phyloP scores from a whole-genome alignment of 2,329 filamentous ascomycete species.

The Talaromyces sp. region DNA sequence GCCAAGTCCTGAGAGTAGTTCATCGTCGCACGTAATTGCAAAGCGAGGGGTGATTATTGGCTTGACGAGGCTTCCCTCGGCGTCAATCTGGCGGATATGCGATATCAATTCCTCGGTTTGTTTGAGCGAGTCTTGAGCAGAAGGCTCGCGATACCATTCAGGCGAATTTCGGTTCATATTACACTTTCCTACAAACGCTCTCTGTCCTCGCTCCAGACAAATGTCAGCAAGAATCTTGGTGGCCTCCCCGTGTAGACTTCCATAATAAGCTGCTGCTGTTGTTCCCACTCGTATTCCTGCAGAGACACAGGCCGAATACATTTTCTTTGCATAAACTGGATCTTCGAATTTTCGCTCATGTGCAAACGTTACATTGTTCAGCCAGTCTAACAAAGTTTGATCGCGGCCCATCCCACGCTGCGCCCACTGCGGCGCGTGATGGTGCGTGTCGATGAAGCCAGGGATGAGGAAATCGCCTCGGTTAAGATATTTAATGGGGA shows the following conservation, averaged over 20 bases:
- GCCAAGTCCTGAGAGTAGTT: conserved; percentile 53
- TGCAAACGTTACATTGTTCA: conserved; percentile 59
- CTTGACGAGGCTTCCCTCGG: conserved; percentile 38
- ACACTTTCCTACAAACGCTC: conserved; percentile 31
- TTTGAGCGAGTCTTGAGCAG: conserved; percentile 41
- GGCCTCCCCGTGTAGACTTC: conserved; percentile 25
- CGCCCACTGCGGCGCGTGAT: conserved; percentile 57
- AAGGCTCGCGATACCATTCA: conserved; percentile 48
- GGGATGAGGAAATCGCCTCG: conserved; percentile 27
- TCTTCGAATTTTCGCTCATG: conserved; percentile 58
- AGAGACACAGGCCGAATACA: conserved; percentile 50
- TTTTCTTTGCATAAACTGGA: conserved; percentile 44
- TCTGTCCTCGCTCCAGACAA: conserved; percentile 27
- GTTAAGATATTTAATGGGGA: conserved; percentile 22
- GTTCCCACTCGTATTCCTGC: conserved; percentile 54
- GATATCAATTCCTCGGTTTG: conserved; percentile 48
- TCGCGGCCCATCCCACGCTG: conserved; percentile 42
- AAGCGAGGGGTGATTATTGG: conserved; percentile 56
- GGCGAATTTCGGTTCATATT: conserved; percentile 40
- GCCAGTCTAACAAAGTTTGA: conserved; percentile 51
- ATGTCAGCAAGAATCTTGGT: conserved; percentile 28
- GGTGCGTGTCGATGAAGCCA: conserved; percentile 58
- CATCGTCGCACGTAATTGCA: conserved; percentile 54
- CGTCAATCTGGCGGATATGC: conserved; percentile 45
- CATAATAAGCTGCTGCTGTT: conserved; percentile 33